Base-by-base conservation (phyloP, 2,329 filamentous ascomycete genomes). In the Cadophora gregata region DNA sequence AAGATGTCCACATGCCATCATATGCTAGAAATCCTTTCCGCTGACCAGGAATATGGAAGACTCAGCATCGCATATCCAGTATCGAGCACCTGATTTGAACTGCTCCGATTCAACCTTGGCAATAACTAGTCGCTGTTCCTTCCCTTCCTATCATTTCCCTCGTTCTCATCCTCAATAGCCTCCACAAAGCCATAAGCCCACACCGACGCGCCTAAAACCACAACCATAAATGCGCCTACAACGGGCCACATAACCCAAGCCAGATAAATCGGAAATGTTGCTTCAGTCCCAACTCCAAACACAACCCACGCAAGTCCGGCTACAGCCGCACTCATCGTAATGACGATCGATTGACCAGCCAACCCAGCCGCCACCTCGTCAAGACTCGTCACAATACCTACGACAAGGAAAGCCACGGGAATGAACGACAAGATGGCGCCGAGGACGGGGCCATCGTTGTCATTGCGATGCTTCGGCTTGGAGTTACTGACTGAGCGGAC, bases 181-280 rank as follows among this genome's bases (percentile, higher is more conserved):
- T 42, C 48, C 24, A 51, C 48, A 5, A 29, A 9, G 24, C 24
- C 12, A 16, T 14, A 19, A 10, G 19, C 48, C 24, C 48, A 51
- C 19, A 12, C 48, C 48, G 24, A 19, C 4, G 12, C 24, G 2
- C 48, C 24, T 3, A 51, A n/a, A 51, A 51, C 48, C 10, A 29
- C 14, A 14, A 51, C 12, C 24, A 4, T 24, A 51, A 27, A 51
- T 6, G 24, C 48, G 2, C 10, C 24, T 16, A 51, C 48, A 51
- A 51, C 24, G 7, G 48, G 48, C 48, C 24, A 51, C 48, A 27
- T 51, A 51, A 51, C 48, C 48, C 48, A 51, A 9, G 48, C 48
- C 24, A 51, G 25, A 51, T 51, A 27, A 16, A 6, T 16, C 48
- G 12, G 10, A 16, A 51, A 51, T 27, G 27, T 14, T 14, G 48